Evolutionary conservation across 139 green algal species (phyloP).

Genomic region (Edaphochlamys debaryana): DNA sequence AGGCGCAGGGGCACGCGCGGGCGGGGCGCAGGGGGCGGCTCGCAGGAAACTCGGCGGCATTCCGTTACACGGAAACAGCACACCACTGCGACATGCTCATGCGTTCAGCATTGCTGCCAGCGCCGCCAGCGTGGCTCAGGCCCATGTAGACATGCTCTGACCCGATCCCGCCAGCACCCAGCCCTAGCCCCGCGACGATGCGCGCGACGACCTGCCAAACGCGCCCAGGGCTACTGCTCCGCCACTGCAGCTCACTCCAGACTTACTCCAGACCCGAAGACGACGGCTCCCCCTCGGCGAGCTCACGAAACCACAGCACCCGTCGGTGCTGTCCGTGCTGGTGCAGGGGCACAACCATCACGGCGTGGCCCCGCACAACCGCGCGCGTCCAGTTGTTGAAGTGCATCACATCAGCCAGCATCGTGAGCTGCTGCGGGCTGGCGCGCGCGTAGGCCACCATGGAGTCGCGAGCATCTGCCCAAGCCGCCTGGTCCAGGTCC

Average conservation of each 20-base stretch:
- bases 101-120: constrained; percentile 4
- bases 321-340: background rate
- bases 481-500: too few species aligned
- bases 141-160: background rate
- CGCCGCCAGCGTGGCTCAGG: background rate
- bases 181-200: constrained; percentile 4
- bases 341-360: constrained; percentile 1
- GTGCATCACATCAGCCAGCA: background rate
- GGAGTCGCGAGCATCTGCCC: too few species aligned
- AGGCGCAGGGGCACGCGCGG: background rate
- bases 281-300: background rate
- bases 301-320: constrained; percentile 6
- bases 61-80: constrained; percentile 16
- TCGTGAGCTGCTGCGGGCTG: background rate
- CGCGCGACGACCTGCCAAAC: background rate
- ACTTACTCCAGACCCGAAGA: background rate
- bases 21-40: constrained; percentile 17
- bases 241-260: too few species aligned
- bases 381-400: background rate
- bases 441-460: background rate
- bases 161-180: constrained; percentile 1
- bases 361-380: background rate
- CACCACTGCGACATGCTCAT: constrained; percentile 16
- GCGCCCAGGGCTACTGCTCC: background rate
- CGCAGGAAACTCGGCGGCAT: constrained; percentile 19